phyloP scores from a whole-genome alignment of 495 filamentous ascomycete genomes.

The Cercophora scortea region DNA sequence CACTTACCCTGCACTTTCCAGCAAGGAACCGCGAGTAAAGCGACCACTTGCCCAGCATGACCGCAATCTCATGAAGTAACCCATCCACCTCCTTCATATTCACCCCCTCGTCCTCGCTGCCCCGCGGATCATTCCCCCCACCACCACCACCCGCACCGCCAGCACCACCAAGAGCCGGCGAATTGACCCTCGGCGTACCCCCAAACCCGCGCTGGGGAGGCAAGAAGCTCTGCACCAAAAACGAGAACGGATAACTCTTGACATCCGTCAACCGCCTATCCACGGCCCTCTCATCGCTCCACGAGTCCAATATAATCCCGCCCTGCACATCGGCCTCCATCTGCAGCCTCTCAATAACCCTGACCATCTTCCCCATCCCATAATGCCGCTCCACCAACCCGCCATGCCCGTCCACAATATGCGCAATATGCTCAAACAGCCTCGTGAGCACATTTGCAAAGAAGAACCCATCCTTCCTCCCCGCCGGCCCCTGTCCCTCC shows the following conservation, averaged over 20 bases:
- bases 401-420: conserved; percentile 88
- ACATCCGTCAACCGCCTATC: conserved; percentile 85
- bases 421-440: conserved; percentile 93
- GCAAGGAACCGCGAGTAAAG: conserved; percentile 85
- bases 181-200: conserved; percentile 46
- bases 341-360: conserved; percentile 88
- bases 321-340: conserved; percentile 93
- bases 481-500: conserved; percentile 32
- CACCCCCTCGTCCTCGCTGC: conserved; percentile 79
- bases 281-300: conserved; percentile 79
- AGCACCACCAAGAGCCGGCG: conserved; percentile 56
- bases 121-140: conserved; percentile 37
- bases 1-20: conserved; percentile 67
- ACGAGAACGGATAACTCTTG: conserved; percentile 94
- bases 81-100: conserved; percentile 93
- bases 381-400: conserved; percentile 89
- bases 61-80: conserved; percentile 72
- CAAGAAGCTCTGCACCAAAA: conserved; percentile 90
- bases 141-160: conserved; percentile 48
- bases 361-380: conserved; percentile 85
- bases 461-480: conserved; percentile 66
- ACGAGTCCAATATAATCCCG: conserved; percentile 93
- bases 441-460: conserved; percentile 87
- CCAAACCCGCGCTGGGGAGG: conserved; percentile 51
- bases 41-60: conserved; percentile 92